These are phyloP conservation scores for Cercospora sp. DNA, from an alignment of 2,329 filamentous ascomycete genomes.

Conservation along the genomic window DNA sequence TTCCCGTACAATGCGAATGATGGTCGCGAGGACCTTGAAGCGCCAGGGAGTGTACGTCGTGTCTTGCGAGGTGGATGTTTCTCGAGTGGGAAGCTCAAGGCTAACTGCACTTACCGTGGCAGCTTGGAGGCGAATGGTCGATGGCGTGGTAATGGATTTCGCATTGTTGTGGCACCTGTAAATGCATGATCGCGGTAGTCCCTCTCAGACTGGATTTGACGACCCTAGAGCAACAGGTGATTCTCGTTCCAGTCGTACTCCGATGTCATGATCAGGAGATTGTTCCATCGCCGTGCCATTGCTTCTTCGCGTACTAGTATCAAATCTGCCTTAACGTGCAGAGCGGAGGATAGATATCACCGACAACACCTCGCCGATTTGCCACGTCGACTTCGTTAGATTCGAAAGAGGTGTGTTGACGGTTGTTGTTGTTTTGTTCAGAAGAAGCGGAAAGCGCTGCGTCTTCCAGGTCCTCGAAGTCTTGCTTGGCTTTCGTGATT, in stretches of 20 bases:
- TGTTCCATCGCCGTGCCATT: too few species aligned
- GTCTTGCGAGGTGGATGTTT: slow-evolving; percentile 19
- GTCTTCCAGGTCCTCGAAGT: neutral
- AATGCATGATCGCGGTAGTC: neutral
- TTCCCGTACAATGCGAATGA: neutral
- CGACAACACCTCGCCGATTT: too few species aligned
- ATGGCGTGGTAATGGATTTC: slow-evolving; percentile 19
- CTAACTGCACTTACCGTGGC: slow-evolving; percentile 18
- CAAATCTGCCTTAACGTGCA: too few species aligned
- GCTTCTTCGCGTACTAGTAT: too few species aligned
- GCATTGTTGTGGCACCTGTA: slow-evolving; percentile 10
- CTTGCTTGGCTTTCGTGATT: neutral
- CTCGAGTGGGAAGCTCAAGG: slow-evolving; percentile 16
- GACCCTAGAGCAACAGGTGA: neutral
- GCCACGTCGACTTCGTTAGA: too few species aligned
- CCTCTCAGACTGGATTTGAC: neutral
- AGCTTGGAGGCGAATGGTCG: slow-evolving; percentile 12
- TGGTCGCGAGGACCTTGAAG: neutral
- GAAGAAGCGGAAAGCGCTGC: neutral
- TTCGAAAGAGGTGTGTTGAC: too few species aligned
- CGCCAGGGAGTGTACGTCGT: neutral
- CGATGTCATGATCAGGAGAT: neutral
- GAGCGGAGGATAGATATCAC: neutral
- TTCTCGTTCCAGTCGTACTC: neutral
- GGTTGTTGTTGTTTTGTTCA: neutral